A percentile compares a stretch with the other conserved stretches of the same genome.
Conservation (phyloP, 768 basidiomycete genomes). For the Nidula microcarpa region DNA sequence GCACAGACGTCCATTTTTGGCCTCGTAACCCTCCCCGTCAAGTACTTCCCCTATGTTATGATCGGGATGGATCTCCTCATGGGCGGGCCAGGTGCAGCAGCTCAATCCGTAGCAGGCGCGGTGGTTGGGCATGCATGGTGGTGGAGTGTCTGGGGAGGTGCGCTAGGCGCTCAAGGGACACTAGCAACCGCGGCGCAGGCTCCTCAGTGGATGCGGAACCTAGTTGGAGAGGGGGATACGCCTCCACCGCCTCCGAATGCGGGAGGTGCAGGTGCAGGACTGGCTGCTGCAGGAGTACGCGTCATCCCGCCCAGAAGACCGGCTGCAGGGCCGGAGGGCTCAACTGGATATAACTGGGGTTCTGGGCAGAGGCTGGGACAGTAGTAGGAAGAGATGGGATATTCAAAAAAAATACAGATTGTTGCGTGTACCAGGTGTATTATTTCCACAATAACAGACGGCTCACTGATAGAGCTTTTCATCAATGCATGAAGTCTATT, state of each 20-base stretch:
- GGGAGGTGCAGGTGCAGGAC: constrained; percentile 24
- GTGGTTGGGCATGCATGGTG: constrained; percentile 82
- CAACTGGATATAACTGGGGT: constrained; percentile 44
- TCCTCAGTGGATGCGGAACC: constrained; percentile 53
- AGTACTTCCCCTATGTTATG: constrained; percentile 73
- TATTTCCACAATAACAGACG: too few relatives aligned
- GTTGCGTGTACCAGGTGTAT: too few relatives aligned
- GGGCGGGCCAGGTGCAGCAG: constrained; percentile 54
- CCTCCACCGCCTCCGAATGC: constrained; percentile 15
- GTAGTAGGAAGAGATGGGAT: too few relatives aligned
- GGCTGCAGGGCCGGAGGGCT: constrained; percentile 1
- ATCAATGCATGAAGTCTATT: too few relatives aligned
- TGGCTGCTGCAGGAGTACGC: constrained; percentile 49
- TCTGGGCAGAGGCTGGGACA: constrained; percentile 39
- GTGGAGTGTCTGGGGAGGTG: constrained; percentile 62
- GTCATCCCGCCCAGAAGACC: constrained; percentile 50
- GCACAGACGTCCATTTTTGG: constrained; percentile 76
- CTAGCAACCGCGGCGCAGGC: constrained; percentile 43
- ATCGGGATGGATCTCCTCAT: constrained; percentile 69
- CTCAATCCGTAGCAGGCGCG: constrained; percentile 60
- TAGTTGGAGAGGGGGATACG: constrained; percentile 39
- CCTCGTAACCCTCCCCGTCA: constrained; percentile 67
- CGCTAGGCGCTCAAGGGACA: constrained; percentile 34
- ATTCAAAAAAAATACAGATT: too few relatives aligned
- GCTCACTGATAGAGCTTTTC: too few relatives aligned